A percentile compares a stretch with the other conserved stretches of the same genome.
Conservation (phyloP, 1,284 basidiomycete genomes). For the Mycosarcoma mackinlayi region DNA sequence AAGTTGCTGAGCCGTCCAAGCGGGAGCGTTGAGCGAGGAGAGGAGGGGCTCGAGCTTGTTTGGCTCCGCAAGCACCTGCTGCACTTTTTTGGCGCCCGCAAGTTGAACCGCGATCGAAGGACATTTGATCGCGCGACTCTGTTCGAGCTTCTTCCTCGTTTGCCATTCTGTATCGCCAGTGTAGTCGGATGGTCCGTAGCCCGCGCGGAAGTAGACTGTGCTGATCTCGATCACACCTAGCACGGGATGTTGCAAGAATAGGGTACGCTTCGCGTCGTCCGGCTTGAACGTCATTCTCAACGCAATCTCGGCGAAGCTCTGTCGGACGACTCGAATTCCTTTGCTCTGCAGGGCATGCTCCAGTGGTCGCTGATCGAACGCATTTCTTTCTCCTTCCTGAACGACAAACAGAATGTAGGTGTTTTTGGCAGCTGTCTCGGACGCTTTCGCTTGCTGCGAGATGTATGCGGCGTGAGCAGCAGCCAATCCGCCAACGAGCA, state of each 20-base stretch:
- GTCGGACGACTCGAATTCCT: conserved; percentile 49
- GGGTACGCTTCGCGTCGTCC: conserved; percentile 5
- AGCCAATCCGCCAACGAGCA: conserved; percentile 80
- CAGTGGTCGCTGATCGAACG: conserved; percentile 91
- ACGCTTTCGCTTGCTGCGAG: conserved; percentile 27
- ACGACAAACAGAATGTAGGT: conserved; percentile 83
- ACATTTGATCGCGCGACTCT: conserved; percentile 88
- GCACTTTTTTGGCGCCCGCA: conserved; percentile 94
- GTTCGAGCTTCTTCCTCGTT: conserved; percentile 81
- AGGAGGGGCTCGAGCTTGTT: conserved; percentile 79
- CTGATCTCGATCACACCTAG: conserved; percentile 75
- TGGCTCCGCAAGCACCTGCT: conserved; percentile 83
- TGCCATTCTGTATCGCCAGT: conserved; percentile 75
- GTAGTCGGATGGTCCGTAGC: conserved; percentile 88
- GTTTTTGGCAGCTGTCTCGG: neutral
- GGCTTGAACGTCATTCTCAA: conserved; percentile 4
- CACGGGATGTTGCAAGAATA: conserved; percentile 25
- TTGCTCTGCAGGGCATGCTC: conserved; percentile 84
- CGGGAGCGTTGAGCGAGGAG: neutral
- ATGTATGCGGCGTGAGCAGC: conserved; percentile 82
- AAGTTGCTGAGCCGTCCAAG: conserved; percentile 13
- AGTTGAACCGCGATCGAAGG: conserved; percentile 90
- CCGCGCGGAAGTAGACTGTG: conserved; percentile 86
- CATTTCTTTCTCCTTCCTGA: conserved; percentile 89
- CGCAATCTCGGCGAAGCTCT: conserved; percentile 53